Base-by-base conservation (phyloP, 441 rosid genomes). In the Bruguiera hainesii region DNA sequence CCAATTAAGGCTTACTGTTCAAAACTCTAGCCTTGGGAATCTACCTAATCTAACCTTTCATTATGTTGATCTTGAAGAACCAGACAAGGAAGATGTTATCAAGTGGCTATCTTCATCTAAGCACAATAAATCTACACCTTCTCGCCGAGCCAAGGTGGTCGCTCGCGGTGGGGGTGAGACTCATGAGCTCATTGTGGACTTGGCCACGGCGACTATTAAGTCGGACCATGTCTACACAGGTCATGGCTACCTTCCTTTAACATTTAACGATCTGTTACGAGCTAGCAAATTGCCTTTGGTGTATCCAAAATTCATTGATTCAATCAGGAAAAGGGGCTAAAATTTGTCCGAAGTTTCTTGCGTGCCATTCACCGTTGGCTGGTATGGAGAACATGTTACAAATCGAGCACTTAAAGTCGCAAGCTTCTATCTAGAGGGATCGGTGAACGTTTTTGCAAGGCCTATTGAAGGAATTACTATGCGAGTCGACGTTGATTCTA, bases 391-490 rank as follows among this genome's bases (percentile, higher is more conserved):
- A 73, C 46, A 26, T n/a, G 75, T 53, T 9, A 80, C 86, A 9
- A 82, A 70, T 77, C 81, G 97, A 13, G 82, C 78, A 29, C 56
- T 91, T 25, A 86, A 69, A 73, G 71, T 85, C 5, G 0, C 23
- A 23, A 23, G 90, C 77, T 89, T 76, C 67, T 87, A 89, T 25
- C 66, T 88, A 58, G 86, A 82, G 1, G 89, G 87, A 42, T 81
- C 94, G 13, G 79, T 83, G 19, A 91, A 91, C 64, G 83, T 87
- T 11, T 91, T 84, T 56, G 82, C 93, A 13, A 82, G 92, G 84
- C 94, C 97, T 25, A 83, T 91, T 61, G 94, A 84, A 72, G 97
- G 96, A 53, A 82, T 89, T 60, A 81, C 70, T 6, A 61, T 91
- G 33, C 64, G 85, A 9, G 85, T 87, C 30, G 91, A 89, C 60